Evolutionary conservation across 2,329 filamentous ascomycete genomes (phyloP), one percentile per base, ranked within the genome.

Genomic region (Fusarium pseudocircinatum): DNA sequence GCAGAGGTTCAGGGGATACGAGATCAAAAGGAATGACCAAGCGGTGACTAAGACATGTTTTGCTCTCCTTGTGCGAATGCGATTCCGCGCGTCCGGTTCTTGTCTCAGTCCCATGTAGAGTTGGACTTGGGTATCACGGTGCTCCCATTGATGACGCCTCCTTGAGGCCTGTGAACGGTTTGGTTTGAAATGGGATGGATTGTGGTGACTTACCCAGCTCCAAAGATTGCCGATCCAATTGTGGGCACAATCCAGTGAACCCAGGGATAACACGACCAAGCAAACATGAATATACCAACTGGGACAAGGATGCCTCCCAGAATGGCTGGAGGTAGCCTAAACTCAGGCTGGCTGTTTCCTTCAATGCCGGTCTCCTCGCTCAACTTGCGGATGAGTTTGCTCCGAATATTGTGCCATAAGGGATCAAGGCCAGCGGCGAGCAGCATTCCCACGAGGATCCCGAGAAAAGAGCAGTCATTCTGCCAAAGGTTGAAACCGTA

Each of bases 251-350:
- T 92, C 91, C 91, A 96, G 82, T 94, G 92, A 54, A 97, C 88
- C 75, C 82, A 87, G 5, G 91, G 82, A 80, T 91, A 95, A 20
- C 93, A 92, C 9, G 93, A 95, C 93, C 94, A 97, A 14, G 90
- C 94, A 82, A 97, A 97, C 83, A 94, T 93, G 81, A 98, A 97
- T 22, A 98, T 83, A 12, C 94, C 94, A 63, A 93, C 85, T 10
- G 95, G 94, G 37, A 96, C 94, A 15, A 97, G 82, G 49, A 94
- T 82, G 2, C 91, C 91, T n/a, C 95, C 96, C 13, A 87, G 80
- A 58, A 95, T 92, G 26, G 91, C 89, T 39, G 94, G 90, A 12
- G 94, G 93, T 39, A 98, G 87, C 69, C 94, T 90, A 83, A 93
- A 97, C 83, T 98, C 96, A 14, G 96, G 95, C 85, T 97, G 94